Evolutionary conservation across 2,329 filamentous ascomycete species (phyloP).

Genomic region (Aspergillus sp.): DNA sequence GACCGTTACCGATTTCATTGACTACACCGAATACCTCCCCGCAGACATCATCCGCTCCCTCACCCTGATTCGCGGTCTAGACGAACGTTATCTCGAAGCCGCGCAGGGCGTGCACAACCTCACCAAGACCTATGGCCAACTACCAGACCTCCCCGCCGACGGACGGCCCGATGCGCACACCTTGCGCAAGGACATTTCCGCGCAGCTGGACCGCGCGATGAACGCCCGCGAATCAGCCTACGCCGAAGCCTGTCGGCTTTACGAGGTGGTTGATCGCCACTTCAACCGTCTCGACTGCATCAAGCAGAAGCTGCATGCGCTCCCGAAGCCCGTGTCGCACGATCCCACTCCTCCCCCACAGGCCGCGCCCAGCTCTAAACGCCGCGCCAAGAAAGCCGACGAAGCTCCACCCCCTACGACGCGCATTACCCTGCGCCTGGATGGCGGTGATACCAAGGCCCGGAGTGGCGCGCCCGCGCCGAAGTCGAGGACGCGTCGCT

Average conservation of each 20-base stretch:
- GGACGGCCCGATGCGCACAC: slow-evolving; percentile 51
- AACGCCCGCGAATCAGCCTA: slow-evolving; percentile 56
- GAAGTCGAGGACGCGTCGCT: slow-evolving; percentile 38
- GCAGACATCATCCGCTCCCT: slow-evolving; percentile 64
- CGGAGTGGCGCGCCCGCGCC: slow-evolving; percentile 22
- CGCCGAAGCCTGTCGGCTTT: slow-evolving; percentile 56
- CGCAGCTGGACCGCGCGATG: slow-evolving; percentile 54
- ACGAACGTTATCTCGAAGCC: slow-evolving; percentile 44
- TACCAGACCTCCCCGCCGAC: slow-evolving; percentile 50
- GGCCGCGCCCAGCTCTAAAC: slow-evolving; percentile 29
- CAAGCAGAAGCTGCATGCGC: slow-evolving; percentile 59
- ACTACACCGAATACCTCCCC: slow-evolving; percentile 68
- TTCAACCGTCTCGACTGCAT: slow-evolving; percentile 59
- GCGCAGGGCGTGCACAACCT: slow-evolving; percentile 43
- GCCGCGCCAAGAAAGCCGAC: slow-evolving; percentile 40
- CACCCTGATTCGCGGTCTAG: slow-evolving; percentile 56
- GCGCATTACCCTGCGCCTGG: slow-evolving; percentile 44
- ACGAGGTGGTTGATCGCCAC: slow-evolving; percentile 58
- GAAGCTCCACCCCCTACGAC: slow-evolving; percentile 29
- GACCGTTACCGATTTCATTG: slow-evolving; percentile 66
- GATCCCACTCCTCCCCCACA: slow-evolving; percentile 56
- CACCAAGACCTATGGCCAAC: slow-evolving; percentile 44
- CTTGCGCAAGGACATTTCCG: slow-evolving; percentile 57
- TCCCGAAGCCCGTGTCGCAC: slow-evolving; percentile 60
- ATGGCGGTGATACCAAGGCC: slow-evolving; percentile 20